phyloP scores from a whole-genome alignment of 2,329 filamentous ascomycete genomes.

The Xylariaceae sp. region DNA sequence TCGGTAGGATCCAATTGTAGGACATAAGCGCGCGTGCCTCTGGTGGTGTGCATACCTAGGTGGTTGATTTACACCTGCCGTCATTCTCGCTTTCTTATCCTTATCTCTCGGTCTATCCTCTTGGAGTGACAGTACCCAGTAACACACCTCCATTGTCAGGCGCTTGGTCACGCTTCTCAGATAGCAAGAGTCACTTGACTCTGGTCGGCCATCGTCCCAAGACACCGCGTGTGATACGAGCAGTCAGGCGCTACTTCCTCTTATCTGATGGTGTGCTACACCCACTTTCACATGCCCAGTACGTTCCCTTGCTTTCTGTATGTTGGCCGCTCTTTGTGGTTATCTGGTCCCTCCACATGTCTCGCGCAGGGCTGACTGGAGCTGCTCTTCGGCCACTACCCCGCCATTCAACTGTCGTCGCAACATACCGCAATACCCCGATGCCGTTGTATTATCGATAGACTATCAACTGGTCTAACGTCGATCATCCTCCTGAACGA shows the following conservation, averaged over 20 bases:
- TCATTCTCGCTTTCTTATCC: background rate
- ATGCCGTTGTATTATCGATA: constrained; percentile 3
- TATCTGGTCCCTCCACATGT: background rate
- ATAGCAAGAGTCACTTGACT: constrained; percentile 24
- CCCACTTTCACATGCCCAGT: constrained; percentile 27
- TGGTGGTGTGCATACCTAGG: too few relatives aligned
- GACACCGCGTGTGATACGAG: constrained; percentile 16
- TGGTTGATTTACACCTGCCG: background rate
- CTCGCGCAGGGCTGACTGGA: too few relatives aligned
- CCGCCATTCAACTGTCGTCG: constrained; percentile 3
- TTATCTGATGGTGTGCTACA: constrained; percentile 18
- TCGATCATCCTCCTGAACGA: background rate
- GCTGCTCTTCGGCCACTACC: constrained; percentile 1
- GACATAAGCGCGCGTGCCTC: too few relatives aligned
- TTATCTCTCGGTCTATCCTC: background rate
- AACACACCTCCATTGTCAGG: constrained; percentile 1
- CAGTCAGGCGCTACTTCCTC: constrained; percentile 19
- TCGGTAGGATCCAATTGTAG: too few relatives aligned
- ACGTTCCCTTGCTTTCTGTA: too few relatives aligned
- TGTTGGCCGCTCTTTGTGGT: too few relatives aligned
- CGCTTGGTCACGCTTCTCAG: constrained; percentile 20
- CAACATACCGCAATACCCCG: constrained; percentile 2
- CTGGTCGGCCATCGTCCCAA: constrained; percentile 9
- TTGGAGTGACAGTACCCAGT: too few relatives aligned
- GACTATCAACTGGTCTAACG: constrained; percentile 1